These are phyloP conservation scores for Russula sp. DNA, from an alignment of 768 basidiomycete species.

Conservation along the genomic window DNA sequence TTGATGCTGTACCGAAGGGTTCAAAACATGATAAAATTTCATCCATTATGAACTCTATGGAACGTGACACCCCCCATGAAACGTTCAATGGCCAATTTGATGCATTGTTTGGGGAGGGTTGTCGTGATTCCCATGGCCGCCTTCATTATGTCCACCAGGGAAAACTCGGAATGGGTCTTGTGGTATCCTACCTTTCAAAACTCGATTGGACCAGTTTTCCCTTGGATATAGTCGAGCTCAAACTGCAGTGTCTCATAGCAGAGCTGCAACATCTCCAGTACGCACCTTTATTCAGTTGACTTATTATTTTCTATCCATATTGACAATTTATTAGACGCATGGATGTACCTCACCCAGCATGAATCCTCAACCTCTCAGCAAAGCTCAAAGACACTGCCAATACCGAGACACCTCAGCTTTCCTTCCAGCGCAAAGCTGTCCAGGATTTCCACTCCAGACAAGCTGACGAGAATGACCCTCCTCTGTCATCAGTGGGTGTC, in stretches of 20 bases:
- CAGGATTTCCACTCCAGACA: background rate
- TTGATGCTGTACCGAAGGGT: background rate
- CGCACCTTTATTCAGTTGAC: no score
- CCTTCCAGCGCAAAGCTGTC: background rate
- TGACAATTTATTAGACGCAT: background rate
- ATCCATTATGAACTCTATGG: no score
- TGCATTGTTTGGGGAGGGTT: background rate
- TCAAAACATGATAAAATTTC: no score
- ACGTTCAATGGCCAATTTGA: no score
- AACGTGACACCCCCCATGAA: no score
- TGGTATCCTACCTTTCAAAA: background rate
- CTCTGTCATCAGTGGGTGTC: no score
- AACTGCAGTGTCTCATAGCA: background rate
- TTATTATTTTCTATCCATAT: no score
- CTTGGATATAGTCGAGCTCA: background rate
- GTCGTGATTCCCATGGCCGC: background rate
- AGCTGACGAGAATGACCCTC: no score
- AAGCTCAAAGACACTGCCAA: constrained; percentile 4
- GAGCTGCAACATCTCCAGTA: background rate
- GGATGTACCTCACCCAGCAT: background rate
- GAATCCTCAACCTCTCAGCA: background rate
- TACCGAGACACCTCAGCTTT: background rate
- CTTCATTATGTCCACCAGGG: background rate
- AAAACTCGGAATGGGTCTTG: background rate
- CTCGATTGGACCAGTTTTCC: background rate